Evolutionary conservation across 2,329 filamentous ascomycete species (phyloP).

Genomic region (Claviceps paspali): DNA sequence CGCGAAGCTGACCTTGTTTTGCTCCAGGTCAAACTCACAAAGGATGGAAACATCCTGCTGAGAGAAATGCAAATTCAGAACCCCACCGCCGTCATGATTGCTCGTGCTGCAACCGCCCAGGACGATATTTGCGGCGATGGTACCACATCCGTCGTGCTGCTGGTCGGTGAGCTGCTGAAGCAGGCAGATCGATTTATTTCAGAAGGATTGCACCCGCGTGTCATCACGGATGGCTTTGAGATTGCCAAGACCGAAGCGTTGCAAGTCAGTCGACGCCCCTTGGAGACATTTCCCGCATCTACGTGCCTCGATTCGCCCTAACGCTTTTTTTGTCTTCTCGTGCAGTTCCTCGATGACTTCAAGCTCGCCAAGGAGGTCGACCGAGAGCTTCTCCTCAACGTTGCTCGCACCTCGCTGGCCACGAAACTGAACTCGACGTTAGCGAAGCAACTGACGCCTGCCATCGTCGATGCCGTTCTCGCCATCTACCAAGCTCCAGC

Average conservation of each 20-base stretch:
- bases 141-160: conserved; percentile 86
- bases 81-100: conserved; percentile 81
- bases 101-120: conserved; percentile 80
- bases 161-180: conserved; percentile 94
- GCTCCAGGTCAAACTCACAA: conserved; percentile 85
- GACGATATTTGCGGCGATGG: conserved; percentile 98
- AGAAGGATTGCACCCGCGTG: conserved; percentile 89
- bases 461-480: conserved; percentile 91
- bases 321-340: background rate
- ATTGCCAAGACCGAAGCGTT: conserved; percentile 87
- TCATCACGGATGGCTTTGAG: conserved; percentile 96
- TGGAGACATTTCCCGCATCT: background rate
- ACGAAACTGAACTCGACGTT: conserved; percentile 88
- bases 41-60: conserved; percentile 83
- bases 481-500: conserved; percentile 78
- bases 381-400: conserved; percentile 81
- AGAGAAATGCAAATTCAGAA: conserved; percentile 92
- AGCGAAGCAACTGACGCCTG: conserved; percentile 80
- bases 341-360: conserved; percentile 84
- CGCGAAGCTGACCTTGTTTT: conserved; percentile 13
- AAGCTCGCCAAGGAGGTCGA: conserved; percentile 82
- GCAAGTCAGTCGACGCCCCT: conserved; percentile 39
- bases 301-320: background rate
- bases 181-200: conserved; percentile 93
- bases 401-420: conserved; percentile 84